Evolutionary conservation across 306 rosid species (phyloP), one percentile per base, ranked within the genome.

Genomic region (Malus sieversii): DNA sequence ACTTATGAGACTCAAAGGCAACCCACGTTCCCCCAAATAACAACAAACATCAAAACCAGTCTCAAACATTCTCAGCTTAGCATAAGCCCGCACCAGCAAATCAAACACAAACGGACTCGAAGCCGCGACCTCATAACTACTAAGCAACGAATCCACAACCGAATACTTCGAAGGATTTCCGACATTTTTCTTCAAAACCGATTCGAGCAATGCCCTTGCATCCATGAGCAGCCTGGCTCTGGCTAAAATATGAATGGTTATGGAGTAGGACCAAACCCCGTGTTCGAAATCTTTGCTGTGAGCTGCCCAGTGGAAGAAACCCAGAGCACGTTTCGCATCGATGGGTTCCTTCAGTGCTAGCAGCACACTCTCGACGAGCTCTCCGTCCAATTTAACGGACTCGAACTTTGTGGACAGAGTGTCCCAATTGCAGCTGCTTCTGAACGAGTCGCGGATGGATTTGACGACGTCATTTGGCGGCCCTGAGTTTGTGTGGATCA

Each of bases 251-350:
- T 93, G 85, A 65, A 91, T 85, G 76, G 82, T 72, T 19, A 90
- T 52, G 61, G 81, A 76, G 77, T 90, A 93, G 13, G 92, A 81
- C 57, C 75, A 85, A 69, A 84, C 18, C 33, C 87, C 85, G 73
- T 87, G 97, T 33, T 84, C 78, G 63, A 87, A 75, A 44, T 48
- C 63, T n/a, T 76, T 87, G 74, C 62, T 79, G 73, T 71, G 81
- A 4, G 89, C 64, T 15, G 87, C 86, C 97, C 97, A 91, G 29
- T 93, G 97, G 84, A 93, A 91, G 85, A 93, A 91, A 60, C 87
- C 77, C 38, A 91, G 79, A 30, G 98, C 98, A 2, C 84, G 66
- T 80, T 80, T 86, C 27, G 96, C 97, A 68, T 91, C 93, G 38
- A 14, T 27, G 13, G 93, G 96, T 65, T 85, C 79, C 65, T 85